These are phyloP conservation scores for Alternaria incomplexa DNA, from an alignment of 2,329 filamentous ascomycete genomes.

Conservation along the genomic window DNA sequence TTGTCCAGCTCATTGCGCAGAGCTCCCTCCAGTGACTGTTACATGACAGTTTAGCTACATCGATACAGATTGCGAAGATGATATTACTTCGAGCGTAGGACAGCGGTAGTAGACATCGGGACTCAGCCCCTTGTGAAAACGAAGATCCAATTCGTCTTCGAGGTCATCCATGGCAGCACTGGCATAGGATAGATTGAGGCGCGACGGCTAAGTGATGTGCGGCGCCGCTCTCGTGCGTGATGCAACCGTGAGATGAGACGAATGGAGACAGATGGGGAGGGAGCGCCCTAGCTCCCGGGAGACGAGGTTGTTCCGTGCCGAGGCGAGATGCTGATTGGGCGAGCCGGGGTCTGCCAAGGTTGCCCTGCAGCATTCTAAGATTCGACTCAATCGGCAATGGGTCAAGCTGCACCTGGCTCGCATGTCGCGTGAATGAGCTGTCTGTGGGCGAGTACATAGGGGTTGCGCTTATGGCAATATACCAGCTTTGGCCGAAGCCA, in stretches of 20 bases:
- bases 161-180: constrained; percentile 34
- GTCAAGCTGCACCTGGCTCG: constrained; percentile 1
- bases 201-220: constrained; percentile 3
- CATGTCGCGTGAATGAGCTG: background rate
- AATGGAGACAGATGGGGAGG: background rate
- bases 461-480: background rate
- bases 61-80: constrained; percentile 6
- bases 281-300: background rate
- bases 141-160: constrained; percentile 42
- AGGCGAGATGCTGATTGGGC: background rate
- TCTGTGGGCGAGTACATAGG: background rate
- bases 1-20: constrained; percentile 39
- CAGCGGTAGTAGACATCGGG: constrained; percentile 44
- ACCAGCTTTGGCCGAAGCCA: background rate
- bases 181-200: background rate
- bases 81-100: constrained; percentile 33
- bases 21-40: constrained; percentile 36
- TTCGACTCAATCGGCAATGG: constrained; percentile 3
- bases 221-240: constrained; percentile 6
- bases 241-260: constrained; percentile 2
- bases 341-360: background rate
- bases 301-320: background rate
- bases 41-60: constrained; percentile 20
- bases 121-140: constrained; percentile 34
- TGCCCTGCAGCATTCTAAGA: constrained; percentile 8